phyloP scores from a whole-genome alignment of 202 grass and related monocot species.

The Dendrocalamus latiflorus region DNA sequence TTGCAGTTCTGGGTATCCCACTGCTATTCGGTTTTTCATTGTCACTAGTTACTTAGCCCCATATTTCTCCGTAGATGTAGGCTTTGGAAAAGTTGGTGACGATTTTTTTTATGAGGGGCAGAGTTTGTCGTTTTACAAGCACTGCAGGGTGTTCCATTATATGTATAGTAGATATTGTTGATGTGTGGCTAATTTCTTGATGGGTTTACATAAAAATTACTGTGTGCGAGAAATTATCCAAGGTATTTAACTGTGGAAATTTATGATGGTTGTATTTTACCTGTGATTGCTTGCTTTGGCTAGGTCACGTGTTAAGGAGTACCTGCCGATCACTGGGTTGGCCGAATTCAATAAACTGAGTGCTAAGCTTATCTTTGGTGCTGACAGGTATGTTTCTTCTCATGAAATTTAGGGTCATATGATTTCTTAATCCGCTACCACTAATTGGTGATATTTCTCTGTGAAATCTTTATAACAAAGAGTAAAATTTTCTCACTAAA shows the following conservation, averaged over 20 bases:
- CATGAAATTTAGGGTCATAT: background rate
- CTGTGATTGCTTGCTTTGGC: constrained; percentile 11
- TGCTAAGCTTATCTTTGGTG: constrained; percentile 95
- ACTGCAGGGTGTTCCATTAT: background rate
- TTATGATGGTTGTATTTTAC: background rate
- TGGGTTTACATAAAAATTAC: background rate
- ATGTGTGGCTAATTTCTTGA: background rate
- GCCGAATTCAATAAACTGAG: constrained; percentile 95
- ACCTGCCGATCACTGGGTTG: constrained; percentile 90
- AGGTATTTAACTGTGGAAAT: background rate
- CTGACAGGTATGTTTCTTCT: constrained; percentile 63
- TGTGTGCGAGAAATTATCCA: background rate
- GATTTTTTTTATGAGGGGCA: background rate
- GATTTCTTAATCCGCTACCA: background rate
- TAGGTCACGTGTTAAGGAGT: constrained; percentile 82
- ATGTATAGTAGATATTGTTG: background rate
- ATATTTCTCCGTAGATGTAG: background rate
- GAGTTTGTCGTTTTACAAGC: background rate
- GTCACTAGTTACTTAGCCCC: background rate
- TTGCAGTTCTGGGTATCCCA: constrained; percentile 4
- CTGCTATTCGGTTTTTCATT: background rate
- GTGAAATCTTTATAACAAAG: background rate
- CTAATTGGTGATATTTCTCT: background rate
- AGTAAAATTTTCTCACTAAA: background rate
- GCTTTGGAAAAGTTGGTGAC: background rate